A percentile compares a stretch with the other conserved stretches of the same genome.
phyloP scores from a whole-genome alignment of 805 yeast species.

The Starmerella apis region DNA sequence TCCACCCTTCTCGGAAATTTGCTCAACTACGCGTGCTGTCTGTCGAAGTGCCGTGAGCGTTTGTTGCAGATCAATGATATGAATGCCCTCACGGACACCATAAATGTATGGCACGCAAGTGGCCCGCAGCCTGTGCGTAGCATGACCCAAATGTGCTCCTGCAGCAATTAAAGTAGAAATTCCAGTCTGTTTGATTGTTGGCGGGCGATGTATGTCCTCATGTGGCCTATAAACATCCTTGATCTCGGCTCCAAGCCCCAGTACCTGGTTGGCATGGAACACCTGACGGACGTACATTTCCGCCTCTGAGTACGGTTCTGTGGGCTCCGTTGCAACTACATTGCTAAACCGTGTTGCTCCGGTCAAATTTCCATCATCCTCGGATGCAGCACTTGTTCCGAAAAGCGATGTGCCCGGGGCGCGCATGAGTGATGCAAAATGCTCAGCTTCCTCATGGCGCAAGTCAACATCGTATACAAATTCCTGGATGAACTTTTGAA shows the following conservation, averaged over 20 bases:
- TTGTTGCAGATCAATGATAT: slow-evolving; percentile 79
- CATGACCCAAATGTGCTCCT: slow-evolving; percentile 90
- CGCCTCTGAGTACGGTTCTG: slow-evolving; percentile 61
- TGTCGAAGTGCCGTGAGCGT: slow-evolving; percentile 65
- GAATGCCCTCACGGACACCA: slow-evolving; percentile 85
- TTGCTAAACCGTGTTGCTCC: slow-evolving; percentile 42
- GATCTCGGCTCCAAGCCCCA: slow-evolving; percentile 55
- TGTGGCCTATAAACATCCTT: slow-evolving; percentile 59
- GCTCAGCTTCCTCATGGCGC: slow-evolving; percentile 23
- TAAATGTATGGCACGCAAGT: slow-evolving; percentile 75
- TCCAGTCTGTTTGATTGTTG: slow-evolving; percentile 44
- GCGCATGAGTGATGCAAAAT: slow-evolving; percentile 13
- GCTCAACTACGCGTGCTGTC: slow-evolving; percentile 77
- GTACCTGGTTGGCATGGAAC: slow-evolving; percentile 46
- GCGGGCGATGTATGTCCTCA: slow-evolving; percentile 51
- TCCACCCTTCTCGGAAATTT: slow-evolving; percentile 77
- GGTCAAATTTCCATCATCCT: slow-evolving; percentile 17
- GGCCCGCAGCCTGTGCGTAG: slow-evolving; percentile 58
- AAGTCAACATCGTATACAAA: slow-evolving; percentile 27
- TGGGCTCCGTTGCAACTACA: slow-evolving; percentile 48
- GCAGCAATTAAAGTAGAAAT: slow-evolving; percentile 71
- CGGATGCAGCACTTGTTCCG: slow-evolving; percentile 5
- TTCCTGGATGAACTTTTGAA: slow-evolving; percentile 26
- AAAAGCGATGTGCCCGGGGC: slow-evolving; percentile 11
- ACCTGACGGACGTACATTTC: slow-evolving; percentile 68